These are phyloP conservation scores for Lasiosphaeria ovina DNA, from an alignment of 495 filamentous ascomycete genomes.

Conservation along the genomic window DNA sequence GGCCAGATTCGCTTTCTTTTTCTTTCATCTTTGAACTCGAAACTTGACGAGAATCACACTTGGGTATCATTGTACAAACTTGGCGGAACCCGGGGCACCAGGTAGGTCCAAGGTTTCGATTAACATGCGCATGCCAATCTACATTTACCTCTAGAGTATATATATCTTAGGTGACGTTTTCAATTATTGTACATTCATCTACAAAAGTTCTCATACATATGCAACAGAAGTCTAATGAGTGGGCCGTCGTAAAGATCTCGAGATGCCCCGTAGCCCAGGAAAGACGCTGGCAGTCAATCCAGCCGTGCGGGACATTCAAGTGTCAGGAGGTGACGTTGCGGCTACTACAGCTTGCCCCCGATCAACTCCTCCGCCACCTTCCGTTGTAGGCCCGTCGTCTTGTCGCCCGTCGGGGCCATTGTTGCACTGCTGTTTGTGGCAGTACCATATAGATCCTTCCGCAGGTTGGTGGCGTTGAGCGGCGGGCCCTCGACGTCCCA, in stretches of 20 bases:
- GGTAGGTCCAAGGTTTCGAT: too few species aligned
- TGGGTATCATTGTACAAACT: too few species aligned
- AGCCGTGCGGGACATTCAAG: not conserved
- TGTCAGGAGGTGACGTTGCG: not conserved
- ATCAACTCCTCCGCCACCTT: slow-evolving; percentile 48
- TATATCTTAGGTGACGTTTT: slow-evolving; percentile 7
- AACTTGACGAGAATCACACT: too few species aligned
- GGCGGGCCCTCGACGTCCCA: slow-evolving; percentile 38
- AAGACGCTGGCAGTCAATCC: too few species aligned
- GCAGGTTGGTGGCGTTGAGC: slow-evolving; percentile 19
- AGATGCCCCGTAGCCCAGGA: too few species aligned
- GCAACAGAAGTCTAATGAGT: too few species aligned
- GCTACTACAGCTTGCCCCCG: slow-evolving; percentile 42
- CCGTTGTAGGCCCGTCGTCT: slow-evolving; percentile 39
- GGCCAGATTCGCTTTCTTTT: too few species aligned
- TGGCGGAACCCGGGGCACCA: too few species aligned
- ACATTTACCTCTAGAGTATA: not conserved
- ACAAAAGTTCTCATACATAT: slow-evolving; percentile 19
- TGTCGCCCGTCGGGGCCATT: not conserved
- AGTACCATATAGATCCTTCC: too few species aligned
- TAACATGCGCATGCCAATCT: too few species aligned
- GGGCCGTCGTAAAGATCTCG: too few species aligned
- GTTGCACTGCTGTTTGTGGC: slow-evolving; percentile 2
- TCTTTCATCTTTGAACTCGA: too few species aligned
- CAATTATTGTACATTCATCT: slow-evolving; percentile 29